Base-by-base conservation (phyloP, 306 rosid genomes). In the Albizia julibrissin region DNA sequence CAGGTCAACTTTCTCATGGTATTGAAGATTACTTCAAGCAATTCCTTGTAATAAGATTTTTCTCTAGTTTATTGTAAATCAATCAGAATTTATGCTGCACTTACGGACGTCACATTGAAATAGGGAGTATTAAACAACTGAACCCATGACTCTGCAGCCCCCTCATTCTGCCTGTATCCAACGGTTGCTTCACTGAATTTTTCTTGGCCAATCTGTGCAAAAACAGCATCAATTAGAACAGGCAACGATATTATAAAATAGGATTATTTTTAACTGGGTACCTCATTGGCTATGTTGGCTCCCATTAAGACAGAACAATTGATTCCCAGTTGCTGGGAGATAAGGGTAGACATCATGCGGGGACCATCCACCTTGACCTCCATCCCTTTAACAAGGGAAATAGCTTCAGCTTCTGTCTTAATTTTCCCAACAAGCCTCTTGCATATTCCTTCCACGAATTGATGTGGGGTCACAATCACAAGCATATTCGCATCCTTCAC, bases 291-390 rank as follows among this genome's bases (percentile, higher is more conserved):
- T 50, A 96, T 96, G 82, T 96, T 96, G 64, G 98, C 99, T 22
- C 99, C 99, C 98, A 96, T 96, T 27, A 96, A 89, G 68, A 96
- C 98, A 71, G 92, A 93, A 72, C 98, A 96, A 89, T 89, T 92
- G 82, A 92, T 85, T 52, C 92, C 97, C 47, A 96, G n/a, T 74
- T 87, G 86, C 54, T 92, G 80, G 4, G 98, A 89, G 80, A 93
- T 96, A 73, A 93, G 97, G 15, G 84, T 84, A 50, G 99, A 96
- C 83, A 96, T 96, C 99, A 96, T 96, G 89, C 97, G 89, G 21
- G 99, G 98, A 9, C 99, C 99, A 86, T 96, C 97, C 97, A 85
- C 91, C 89, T 96, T 96, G 76, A 96, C 94, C 77, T 96, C 99
- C 99, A 96, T 96, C 64, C 98, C 99, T 88, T 96, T 96, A 49